Evolutionary conservation across 73 alveolate genomes (phyloP).

Genomic region (Durusdinium trenchii): DNA sequence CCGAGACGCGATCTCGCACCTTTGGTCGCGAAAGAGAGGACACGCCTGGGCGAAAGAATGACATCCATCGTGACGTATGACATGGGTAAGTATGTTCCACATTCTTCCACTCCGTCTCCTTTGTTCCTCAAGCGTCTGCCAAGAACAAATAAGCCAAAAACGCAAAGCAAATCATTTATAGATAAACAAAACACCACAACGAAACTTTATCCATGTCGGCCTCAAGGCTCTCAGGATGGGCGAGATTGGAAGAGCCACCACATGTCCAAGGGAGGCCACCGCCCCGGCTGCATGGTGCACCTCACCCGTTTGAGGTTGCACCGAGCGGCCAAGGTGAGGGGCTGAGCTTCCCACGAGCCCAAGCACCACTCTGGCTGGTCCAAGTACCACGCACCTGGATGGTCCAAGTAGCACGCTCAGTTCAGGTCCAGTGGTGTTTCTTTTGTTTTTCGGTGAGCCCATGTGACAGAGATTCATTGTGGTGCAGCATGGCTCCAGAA

Average conservation of each 20-base stretch:
- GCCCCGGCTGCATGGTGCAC: not conserved
- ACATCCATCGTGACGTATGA: not conserved
- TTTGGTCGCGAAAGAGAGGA: not conserved
- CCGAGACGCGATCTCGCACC: too few species aligned
- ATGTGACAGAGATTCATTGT: not conserved
- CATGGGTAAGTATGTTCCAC: not conserved
- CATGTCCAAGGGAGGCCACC: constrained; percentile 5
- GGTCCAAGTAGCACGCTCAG: not conserved
- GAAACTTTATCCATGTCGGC: not conserved
- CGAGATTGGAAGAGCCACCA: not conserved
- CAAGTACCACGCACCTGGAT: not conserved
- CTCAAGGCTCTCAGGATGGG: not conserved
- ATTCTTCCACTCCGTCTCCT: not conserved
- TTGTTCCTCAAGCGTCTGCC: not conserved
- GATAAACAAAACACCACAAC: not conserved
- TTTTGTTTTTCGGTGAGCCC: not conserved
- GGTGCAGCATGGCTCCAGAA: not conserved
- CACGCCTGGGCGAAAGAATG: not conserved
- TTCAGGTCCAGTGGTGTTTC: not conserved
- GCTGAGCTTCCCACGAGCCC: not conserved
- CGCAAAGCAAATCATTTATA: not conserved
- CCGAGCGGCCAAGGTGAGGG: not conserved
- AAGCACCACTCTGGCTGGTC: not conserved
- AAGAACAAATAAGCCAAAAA: not conserved
- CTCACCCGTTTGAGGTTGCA: not conserved